These are phyloP conservation scores for Conringia planisiliqua DNA, from an alignment of 345 rosid species.

Conservation along the genomic window DNA sequence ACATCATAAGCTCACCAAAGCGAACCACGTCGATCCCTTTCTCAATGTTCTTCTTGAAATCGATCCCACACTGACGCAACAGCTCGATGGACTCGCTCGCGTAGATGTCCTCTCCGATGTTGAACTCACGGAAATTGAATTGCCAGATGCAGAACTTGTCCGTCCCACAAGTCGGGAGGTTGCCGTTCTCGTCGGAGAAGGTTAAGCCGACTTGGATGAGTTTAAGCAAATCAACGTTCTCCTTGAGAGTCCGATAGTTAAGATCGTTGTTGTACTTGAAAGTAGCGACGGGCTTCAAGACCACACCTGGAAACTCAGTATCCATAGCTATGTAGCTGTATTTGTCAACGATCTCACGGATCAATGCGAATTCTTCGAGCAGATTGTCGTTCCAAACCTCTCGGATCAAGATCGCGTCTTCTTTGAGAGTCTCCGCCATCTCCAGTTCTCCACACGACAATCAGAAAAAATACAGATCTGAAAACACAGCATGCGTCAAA, in stretches of 20 bases:
- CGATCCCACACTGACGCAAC: slow-evolving; percentile 73
- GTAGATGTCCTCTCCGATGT: slow-evolving; percentile 61
- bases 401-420: slow-evolving; percentile 63
- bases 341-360: slow-evolving; percentile 71
- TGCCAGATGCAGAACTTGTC: slow-evolving; percentile 81
- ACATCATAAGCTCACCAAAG: slow-evolving; percentile 89
- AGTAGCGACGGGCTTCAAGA: slow-evolving; percentile 66
- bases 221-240: slow-evolving; percentile 79
- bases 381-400: slow-evolving; percentile 90
- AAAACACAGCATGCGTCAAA: slow-evolving; percentile 34
- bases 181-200: slow-evolving; percentile 71
- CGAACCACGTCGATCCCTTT: slow-evolving; percentile 73
- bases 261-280: slow-evolving; percentile 78
- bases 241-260: slow-evolving; percentile 74
- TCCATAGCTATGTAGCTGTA: slow-evolving; percentile 74
- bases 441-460: slow-evolving; percentile 7
- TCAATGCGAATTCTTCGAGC: slow-evolving; percentile 68
- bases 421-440: slow-evolving; percentile 58
- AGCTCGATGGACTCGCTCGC: slow-evolving; percentile 84
- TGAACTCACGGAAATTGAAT: slow-evolving; percentile 86
- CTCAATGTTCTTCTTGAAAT: slow-evolving; percentile 71
- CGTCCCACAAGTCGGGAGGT: slow-evolving; percentile 75
- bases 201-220: slow-evolving; percentile 82
- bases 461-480: slow-evolving; percentile 46
- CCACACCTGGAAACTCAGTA: slow-evolving; percentile 94